phyloP scores from a whole-genome alignment of 2,329 filamentous ascomycete genomes.

The Sphaerostilbella broomeana region DNA sequence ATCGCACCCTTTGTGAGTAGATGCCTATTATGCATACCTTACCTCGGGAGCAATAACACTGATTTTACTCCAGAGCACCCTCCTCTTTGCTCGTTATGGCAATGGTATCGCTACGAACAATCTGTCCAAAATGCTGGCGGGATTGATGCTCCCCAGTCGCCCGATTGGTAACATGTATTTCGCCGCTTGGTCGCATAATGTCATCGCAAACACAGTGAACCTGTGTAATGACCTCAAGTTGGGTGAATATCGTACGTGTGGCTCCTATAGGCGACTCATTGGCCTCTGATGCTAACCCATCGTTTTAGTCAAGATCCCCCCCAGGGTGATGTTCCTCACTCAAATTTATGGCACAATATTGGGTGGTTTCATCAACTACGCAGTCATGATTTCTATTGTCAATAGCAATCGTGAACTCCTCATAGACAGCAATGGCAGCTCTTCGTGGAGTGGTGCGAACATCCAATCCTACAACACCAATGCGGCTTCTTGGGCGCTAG shows the following conservation, averaged over 20 bases:
- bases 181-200: constrained; percentile 51
- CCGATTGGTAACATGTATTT: constrained; percentile 54
- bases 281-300: constrained; percentile 15
- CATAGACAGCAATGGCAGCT: constrained; percentile 37
- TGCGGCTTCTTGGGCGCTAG: constrained; percentile 44
- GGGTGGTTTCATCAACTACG: constrained; percentile 48
- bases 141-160: constrained; percentile 42
- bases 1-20: constrained; percentile 44
- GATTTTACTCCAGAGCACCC: constrained; percentile 33
- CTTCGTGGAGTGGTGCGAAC: constrained; percentile 46
- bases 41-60: too few relatives aligned
- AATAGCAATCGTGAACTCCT: constrained; percentile 42
- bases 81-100: constrained; percentile 47
- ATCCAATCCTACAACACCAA: constrained; percentile 45
- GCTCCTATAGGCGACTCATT: rapidly evolving
- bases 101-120: constrained; percentile 55
- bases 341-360: constrained; percentile 50
- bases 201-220: constrained; percentile 44
- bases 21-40: not conserved
- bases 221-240: constrained; percentile 50
- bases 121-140: constrained; percentile 50
- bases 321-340: constrained; percentile 48
- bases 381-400: constrained; percentile 50
- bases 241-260: constrained; percentile 47
- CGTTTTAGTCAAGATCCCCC: constrained; percentile 46